Conservation (phyloP, 2,329 filamentous ascomycete species). For the Ophiostoma piceae region DNA sequence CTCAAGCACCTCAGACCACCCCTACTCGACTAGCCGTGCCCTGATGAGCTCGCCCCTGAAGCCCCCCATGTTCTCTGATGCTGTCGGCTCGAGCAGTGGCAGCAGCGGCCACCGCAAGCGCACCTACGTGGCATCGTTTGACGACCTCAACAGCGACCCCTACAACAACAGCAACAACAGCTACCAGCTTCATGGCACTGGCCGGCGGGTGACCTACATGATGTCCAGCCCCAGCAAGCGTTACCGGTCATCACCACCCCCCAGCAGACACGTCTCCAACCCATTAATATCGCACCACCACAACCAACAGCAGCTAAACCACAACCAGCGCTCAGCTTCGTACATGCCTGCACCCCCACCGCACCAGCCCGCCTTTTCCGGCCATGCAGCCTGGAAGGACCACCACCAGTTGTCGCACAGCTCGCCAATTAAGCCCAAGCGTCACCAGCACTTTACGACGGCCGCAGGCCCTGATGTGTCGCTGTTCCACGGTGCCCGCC, state of each 20-base stretch:
- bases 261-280: slow-evolving; percentile 64
- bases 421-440: slow-evolving; percentile 74
- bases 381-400: slow-evolving; percentile 67
- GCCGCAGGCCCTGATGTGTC: slow-evolving; percentile 67
- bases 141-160: slow-evolving; percentile 36
- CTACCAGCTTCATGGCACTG: slow-evolving; percentile 15
- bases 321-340: slow-evolving; percentile 52
- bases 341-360: slow-evolving; percentile 34
- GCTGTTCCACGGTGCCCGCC: slow-evolving; percentile 68
- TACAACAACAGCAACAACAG: slow-evolving; percentile 16
- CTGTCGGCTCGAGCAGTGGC: slow-evolving; percentile 64
- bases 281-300: slow-evolving; percentile 47
- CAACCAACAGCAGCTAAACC: not conserved
- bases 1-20: slow-evolving; percentile 73
- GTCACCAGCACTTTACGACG: slow-evolving; percentile 69
- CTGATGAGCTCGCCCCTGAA: slow-evolving; percentile 84
- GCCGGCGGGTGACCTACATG: slow-evolving; percentile 28
- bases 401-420: slow-evolving; percentile 77
- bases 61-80: slow-evolving; percentile 77
- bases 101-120: slow-evolving; percentile 62
- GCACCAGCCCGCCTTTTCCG: slow-evolving; percentile 29
- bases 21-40: slow-evolving; percentile 55
- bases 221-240: slow-evolving; percentile 61
- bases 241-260: slow-evolving; percentile 57
- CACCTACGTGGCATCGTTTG: slow-evolving; percentile 56